A percentile compares a stretch with the other conserved stretches of the same genome.
These are phyloP conservation scores for Scleromitrula shiraiana DNA, from an alignment of 2,329 filamentous ascomycete genomes.

Conservation along the genomic window DNA sequence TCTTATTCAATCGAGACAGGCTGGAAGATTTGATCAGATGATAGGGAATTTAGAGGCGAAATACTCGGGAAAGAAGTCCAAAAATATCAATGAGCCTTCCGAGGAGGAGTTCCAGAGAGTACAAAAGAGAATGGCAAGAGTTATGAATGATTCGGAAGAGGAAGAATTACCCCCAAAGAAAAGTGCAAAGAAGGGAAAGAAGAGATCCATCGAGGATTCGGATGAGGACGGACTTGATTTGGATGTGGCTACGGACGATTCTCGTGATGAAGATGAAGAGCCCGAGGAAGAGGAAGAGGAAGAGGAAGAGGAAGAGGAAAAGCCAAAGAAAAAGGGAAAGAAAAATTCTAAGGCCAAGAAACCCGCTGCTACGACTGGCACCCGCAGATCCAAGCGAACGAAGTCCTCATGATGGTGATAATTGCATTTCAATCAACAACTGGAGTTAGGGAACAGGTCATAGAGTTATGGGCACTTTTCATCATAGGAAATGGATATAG, in stretches of 20 bases:
- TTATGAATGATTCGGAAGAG: constrained; percentile 4
- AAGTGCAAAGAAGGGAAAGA: constrained; percentile 1
- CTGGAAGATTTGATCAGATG: constrained; percentile 53
- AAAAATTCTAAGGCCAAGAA: not conserved
- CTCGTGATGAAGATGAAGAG: not conserved
- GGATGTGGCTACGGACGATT: not conserved
- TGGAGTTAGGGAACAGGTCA: too few species aligned
- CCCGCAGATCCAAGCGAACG: constrained; percentile 1
- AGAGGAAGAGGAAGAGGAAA: not conserved
- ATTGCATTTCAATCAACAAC: not conserved
- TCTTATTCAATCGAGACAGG: constrained; percentile 65
- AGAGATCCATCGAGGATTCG: not conserved
- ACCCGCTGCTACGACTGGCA: not conserved
- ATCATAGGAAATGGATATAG: constrained; percentile 3
- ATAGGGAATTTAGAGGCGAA: constrained; percentile 70
- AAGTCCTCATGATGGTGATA: not conserved
- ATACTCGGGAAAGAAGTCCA: constrained; percentile 52
- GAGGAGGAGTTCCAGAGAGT: constrained; percentile 49
- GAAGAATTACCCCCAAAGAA: not conserved
- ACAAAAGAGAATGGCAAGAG: constrained; percentile 28
- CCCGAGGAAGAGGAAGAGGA: constrained; percentile 3
- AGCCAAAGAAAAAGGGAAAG: not conserved
- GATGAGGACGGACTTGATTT: not conserved
- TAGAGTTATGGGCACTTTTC: too few species aligned
- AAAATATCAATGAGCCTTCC: constrained; percentile 52